Evolutionary conservation across 495 filamentous ascomycete species (phyloP), one percentile per base, ranked within the genome.

Genomic region (Alectoria sarmentosa): DNA sequence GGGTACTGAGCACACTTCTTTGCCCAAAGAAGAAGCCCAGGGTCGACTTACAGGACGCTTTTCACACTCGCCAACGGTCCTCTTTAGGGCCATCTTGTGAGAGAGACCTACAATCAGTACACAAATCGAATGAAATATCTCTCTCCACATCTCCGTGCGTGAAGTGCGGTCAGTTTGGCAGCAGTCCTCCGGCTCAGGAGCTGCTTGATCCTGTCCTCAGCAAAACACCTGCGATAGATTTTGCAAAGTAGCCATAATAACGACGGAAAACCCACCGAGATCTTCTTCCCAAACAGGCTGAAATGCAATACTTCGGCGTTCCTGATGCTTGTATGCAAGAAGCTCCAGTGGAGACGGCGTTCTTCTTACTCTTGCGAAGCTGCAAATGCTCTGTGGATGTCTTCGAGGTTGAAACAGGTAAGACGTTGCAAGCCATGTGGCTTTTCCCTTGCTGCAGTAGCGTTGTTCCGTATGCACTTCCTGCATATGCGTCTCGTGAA

Each of bases 381-480:
- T 54, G 28, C 49, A 5, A 30, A 54, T 15, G 19, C 7, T 32
- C 13, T 54, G 7, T 19, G 28, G 4, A 32, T 19, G 28, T 54
- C 28, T 32, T 54, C 13, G 28, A 54, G 26, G 26, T 55, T 55
- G 52, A 55, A 55, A 55, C 30, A 34, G 17, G 26, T 28, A 23
- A 28, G 46, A 49, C 23, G 1, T 9, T 23, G 49, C 49, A 54
- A 8, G 30, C 28, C 17, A 34, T 32, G 17, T 8, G 30, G 52
- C 52, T 55, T 55, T 34, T 34, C 30, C 52, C 52, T 55, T 55
- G 52, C 52, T 21, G 52, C 15, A 1, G 17, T 55, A 55, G 52
- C 52, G 52, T 11, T 36, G 52, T 55, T 55, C 30, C 28, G 52
- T 21, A 55, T 55, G 30, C 30, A 55, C 30, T 34, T 34, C 52